A percentile compares a stretch with the other conserved stretches of the same genome.
Conservation (phyloP, 2,329 filamentous ascomycete species). For the Aspergillus pseudoviridinutans region DNA sequence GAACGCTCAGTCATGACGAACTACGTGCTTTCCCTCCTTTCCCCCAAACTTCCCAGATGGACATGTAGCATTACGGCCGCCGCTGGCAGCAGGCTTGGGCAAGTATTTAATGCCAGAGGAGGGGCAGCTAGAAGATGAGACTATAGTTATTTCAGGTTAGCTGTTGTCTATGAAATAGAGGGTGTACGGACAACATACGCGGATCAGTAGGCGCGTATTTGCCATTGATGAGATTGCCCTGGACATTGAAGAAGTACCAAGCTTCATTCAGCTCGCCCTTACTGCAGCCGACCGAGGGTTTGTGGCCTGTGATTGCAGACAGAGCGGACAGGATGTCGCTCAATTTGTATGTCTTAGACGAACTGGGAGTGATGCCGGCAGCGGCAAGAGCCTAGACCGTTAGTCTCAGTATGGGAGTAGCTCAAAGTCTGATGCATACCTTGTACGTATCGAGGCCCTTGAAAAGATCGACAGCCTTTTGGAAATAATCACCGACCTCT, state of each 20-base stretch:
- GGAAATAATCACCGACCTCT: slow-evolving; percentile 57
- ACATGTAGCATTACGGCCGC: not conserved
- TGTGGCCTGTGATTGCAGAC: slow-evolving; percentile 42
- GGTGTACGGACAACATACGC: slow-evolving; percentile 28
- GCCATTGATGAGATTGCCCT: slow-evolving; percentile 57
- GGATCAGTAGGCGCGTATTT: slow-evolving; percentile 56
- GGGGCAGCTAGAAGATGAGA: slow-evolving; percentile 56
- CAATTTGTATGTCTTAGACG: slow-evolving; percentile 49
- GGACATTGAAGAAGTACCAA: slow-evolving; percentile 53
- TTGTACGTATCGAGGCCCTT: slow-evolving; percentile 54
- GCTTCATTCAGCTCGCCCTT: slow-evolving; percentile 49
- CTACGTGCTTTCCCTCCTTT: not conserved
- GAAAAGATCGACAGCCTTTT: slow-evolving; percentile 53
- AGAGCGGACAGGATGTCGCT: slow-evolving; percentile 50
- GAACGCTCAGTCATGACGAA: not conserved
- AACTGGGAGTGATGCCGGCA: slow-evolving; percentile 53
- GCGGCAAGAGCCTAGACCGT: slow-evolving; percentile 45
- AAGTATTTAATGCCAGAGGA: slow-evolving; percentile 60
- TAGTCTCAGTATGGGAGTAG: not conserved
- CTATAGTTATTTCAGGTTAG: slow-evolving; percentile 11
- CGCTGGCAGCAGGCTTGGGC: slow-evolving; percentile 46
- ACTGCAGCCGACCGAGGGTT: slow-evolving; percentile 50
- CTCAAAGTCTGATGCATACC: slow-evolving; percentile 22
- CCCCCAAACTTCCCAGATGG: not conserved
- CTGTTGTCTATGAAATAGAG: not conserved